phyloP scores from a whole-genome alignment of 1,284 basidiomycete genomes.

The Sparassis latifolia region DNA sequence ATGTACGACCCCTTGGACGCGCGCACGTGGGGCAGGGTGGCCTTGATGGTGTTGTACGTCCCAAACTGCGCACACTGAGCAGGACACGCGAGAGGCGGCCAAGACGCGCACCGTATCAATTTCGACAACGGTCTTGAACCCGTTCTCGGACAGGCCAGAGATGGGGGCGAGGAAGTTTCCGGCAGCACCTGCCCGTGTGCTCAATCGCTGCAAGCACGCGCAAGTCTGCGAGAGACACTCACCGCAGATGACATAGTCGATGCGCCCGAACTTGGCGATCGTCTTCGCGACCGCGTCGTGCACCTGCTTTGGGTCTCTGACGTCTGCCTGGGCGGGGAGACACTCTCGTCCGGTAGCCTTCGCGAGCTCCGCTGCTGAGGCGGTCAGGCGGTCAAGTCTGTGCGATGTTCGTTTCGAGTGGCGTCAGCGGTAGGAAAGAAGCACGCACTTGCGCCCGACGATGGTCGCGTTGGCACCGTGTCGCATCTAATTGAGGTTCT shows the following conservation, averaged over 20 bases:
- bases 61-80: constrained; percentile 52
- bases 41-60: constrained; percentile 93
- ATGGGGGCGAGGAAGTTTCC: constrained; percentile 89
- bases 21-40: constrained; percentile 73
- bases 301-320: constrained; percentile 71
- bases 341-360: constrained; percentile 67
- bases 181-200: constrained; percentile 60
- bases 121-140: constrained; percentile 89
- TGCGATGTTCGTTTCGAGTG: background rate
- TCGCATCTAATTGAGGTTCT: constrained; percentile 53
- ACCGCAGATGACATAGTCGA: constrained; percentile 96
- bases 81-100: background rate
- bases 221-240: constrained; percentile 12
- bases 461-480: constrained; percentile 83
- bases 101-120: constrained; percentile 74
- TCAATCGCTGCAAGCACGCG: background rate
- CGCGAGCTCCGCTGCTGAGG: constrained; percentile 70
- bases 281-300: constrained; percentile 73
- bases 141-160: constrained; percentile 76
- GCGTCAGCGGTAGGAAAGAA: background rate
- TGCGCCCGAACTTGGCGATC: constrained; percentile 74
- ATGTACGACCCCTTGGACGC: constrained; percentile 78
- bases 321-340: constrained; percentile 76
- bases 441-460: constrained; percentile 76
- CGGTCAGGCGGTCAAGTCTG: constrained; percentile 71